Base-by-base conservation (phyloP, 108 stramenopile genomes). In the Chaetoceros muelleri region DNA sequence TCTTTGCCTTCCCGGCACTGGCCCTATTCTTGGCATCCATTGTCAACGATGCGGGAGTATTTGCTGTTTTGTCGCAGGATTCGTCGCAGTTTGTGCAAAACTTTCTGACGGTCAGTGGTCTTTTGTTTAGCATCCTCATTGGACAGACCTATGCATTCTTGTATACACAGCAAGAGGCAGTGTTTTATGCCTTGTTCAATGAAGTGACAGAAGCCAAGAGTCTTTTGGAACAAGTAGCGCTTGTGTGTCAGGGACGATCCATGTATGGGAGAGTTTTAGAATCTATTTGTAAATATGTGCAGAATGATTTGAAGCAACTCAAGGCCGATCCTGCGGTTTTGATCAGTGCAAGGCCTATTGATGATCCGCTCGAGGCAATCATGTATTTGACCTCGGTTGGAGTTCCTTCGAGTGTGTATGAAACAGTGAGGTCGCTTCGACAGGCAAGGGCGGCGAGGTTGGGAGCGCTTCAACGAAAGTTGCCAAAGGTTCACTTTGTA, bases 141-240 rank as follows among this genome's bases (percentile, higher is more conserved):
- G 89, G 82, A 46, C 85, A 91, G 44, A 71, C 69, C 17, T 55
- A 53, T 5, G 3, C 1, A 51, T 85, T 90, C 61, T 71, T 85
- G 69, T 84, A 85, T 60, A 75, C 79, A 57, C 83, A 90, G 55
- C 84, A 84, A 59, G 83, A 84, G 55, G 61, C 59, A 55, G 68
- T 92, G 2, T 94, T 82, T 55, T 77, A 75, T 56, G 78, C 80
- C 24, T 66, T 94, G 10, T 94, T 90, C 44, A 69, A 74, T 21
- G 92, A 94, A 74, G 92, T 94, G 3, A 87, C 93, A 18, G 88
- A 90, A 69, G 88, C 93, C 18, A 94, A 90, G 56, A 76, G 74
- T 31, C 61, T 94, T 23, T 51, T 90, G 67, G 93, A 94, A 60
- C 93, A 94, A 68, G 84, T 87, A 0, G 83, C 92, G 0, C 61